phyloP scores from a whole-genome alignment of 805 yeast genomes.

The Yarrowia sp. region DNA sequence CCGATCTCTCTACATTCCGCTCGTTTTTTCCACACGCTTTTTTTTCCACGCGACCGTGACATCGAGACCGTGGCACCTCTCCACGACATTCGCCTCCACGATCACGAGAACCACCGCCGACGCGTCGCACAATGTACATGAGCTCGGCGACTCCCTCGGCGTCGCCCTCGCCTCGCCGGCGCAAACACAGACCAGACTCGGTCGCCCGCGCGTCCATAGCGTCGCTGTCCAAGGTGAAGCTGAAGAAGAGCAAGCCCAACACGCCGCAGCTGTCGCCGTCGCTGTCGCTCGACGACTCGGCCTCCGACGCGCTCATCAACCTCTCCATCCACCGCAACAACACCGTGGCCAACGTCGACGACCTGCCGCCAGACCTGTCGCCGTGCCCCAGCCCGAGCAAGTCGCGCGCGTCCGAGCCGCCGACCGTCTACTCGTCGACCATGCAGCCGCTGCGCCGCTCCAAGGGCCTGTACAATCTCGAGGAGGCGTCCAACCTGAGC shows the following conservation, averaged over 20 bases:
- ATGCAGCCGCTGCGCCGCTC: slow-evolving; percentile 41
- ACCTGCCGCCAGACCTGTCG: slow-evolving; percentile 4
- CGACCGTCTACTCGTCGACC: slow-evolving; percentile 19
- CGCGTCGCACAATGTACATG: background rate
- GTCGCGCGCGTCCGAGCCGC: slow-evolving; percentile 11
- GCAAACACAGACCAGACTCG: slow-evolving; percentile 16
- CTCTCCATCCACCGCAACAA: slow-evolving; percentile 27
- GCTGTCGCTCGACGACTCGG: slow-evolving; percentile 16
- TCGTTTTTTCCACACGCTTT: too few species aligned
- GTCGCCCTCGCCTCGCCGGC: slow-evolving; percentile 25
- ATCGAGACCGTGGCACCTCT: too few species aligned
- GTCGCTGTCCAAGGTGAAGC: slow-evolving; percentile 17
- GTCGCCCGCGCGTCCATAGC: slow-evolving; percentile 12
- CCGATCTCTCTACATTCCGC: too few species aligned
- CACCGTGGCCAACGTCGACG: slow-evolving; percentile 12
- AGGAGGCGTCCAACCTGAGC: slow-evolving; percentile 37
- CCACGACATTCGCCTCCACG: background rate
- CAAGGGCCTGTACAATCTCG: slow-evolving; percentile 43
- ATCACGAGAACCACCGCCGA: background rate
- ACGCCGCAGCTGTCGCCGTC: slow-evolving; percentile 22
- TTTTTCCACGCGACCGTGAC: too few species aligned
- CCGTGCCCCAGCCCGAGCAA: slow-evolving; percentile 23
- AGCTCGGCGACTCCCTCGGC: slow-evolving; percentile 25
- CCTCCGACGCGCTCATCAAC: slow-evolving; percentile 25
- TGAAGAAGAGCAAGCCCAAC: slow-evolving; percentile 26